Evolutionary conservation across 768 basidiomycete species (phyloP).

Genomic region (Amanita pseudoporphyria): DNA sequence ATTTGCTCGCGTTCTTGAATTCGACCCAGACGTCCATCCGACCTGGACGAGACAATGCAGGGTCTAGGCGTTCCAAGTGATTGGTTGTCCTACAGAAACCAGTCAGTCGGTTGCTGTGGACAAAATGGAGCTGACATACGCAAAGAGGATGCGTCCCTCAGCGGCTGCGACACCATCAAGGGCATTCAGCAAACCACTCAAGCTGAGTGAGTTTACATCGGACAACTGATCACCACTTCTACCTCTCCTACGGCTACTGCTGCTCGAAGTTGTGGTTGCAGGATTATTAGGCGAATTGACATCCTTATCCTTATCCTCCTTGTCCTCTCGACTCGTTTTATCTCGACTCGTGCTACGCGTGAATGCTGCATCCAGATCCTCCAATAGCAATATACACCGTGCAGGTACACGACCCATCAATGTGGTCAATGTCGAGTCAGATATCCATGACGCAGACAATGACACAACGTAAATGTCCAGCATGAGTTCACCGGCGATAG

Average conservation of each 20-base stretch:
- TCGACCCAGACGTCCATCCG: conserved; percentile 91
- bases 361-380: conserved; percentile 88
- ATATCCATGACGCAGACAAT: conserved; percentile 78
- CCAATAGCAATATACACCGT: conserved; percentile 78
- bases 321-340: conserved; percentile 27
- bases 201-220: conserved; percentile 71
- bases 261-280: neutral
- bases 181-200: conserved; percentile 78
- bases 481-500: conserved; percentile 80
- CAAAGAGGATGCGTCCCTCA: conserved; percentile 83
- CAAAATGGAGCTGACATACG: conserved; percentile 40
- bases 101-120: conserved; percentile 2
- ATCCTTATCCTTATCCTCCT: conserved; percentile 22
- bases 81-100: conserved; percentile 60
- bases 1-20: conserved; percentile 78
- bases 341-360: conserved; percentile 66
- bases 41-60: conserved; percentile 85
- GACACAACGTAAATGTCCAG: conserved; percentile 92
- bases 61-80: conserved; percentile 84
- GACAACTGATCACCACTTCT: conserved; percentile 48
- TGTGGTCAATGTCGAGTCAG: conserved; percentile 75
- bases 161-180: conserved; percentile 82
- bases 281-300: conserved; percentile 7
- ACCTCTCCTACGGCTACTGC: conserved; percentile 29
- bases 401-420: conserved; percentile 85